A percentile compares a stretch with the other conserved stretches of the same genome.
These are phyloP conservation scores for Thermomyces lanuginosus DNA, from an alignment of 2,329 filamentous ascomycete genomes.

Conservation along the genomic window DNA sequence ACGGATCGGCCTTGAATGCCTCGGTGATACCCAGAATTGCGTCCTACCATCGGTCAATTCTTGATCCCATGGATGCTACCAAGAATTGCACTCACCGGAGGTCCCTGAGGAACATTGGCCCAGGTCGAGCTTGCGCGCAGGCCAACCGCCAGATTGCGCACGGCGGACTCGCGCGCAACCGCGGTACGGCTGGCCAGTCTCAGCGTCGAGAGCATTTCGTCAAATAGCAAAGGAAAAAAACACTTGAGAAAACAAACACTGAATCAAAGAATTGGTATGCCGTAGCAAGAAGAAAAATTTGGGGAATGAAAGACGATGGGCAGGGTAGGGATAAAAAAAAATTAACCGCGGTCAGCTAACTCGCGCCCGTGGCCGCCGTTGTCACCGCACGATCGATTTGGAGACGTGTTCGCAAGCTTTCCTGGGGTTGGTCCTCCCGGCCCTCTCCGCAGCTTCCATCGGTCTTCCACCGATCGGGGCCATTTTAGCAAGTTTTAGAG, in stretches of 20 bases:
- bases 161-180: conserved; percentile 22
- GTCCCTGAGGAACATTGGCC: conserved; percentile 81
- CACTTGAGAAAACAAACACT: conserved; percentile 1
- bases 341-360: no score
- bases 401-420: no score
- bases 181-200: conserved; percentile 28
- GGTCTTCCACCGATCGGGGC: no score
- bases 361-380: no score
- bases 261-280: neutral
- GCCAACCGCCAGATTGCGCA: conserved; percentile 26
- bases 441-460: no score
- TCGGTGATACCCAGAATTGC: conserved; percentile 57
- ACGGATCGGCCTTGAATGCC: conserved; percentile 93
- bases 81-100: conserved; percentile 52
- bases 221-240: conserved; percentile 1
- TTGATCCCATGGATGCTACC: neutral
- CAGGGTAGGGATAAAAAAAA: no score
- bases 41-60: conserved; percentile 14
- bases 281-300: no score
- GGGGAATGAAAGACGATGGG: no score
- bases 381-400: no score
- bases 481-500: no score
- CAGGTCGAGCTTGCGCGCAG: conserved; percentile 61
- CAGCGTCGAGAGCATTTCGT: conserved; percentile 31
- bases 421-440: no score